Percentiles rank a stretch among this genome's conserved stretches.
Conservation (phyloP, 345 rosid genomes). For the Salix koriyanagi region DNA sequence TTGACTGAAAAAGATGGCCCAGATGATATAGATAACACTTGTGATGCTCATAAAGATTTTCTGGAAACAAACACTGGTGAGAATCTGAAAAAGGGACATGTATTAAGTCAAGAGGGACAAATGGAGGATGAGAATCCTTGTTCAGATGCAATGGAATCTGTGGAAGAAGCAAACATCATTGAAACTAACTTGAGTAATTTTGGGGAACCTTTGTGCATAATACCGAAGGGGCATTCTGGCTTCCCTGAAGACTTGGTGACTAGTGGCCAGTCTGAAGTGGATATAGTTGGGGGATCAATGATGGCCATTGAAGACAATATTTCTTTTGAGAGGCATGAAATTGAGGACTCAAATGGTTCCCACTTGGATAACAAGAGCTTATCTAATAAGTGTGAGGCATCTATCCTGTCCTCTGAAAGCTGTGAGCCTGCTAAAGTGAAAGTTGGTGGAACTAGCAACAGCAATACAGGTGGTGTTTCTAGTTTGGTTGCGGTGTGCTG, state of each 20-base stretch:
- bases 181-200: constrained; percentile 16
- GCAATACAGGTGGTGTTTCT: constrained; percentile 15
- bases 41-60: constrained; percentile 18
- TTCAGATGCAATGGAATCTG: constrained; percentile 18
- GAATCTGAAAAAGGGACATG: constrained; percentile 10
- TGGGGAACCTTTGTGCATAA: constrained; percentile 28
- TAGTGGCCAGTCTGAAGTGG: constrained; percentile 18
- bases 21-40: constrained; percentile 19
- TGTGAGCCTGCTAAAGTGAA: constrained; percentile 20
- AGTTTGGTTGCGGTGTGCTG: constrained; percentile 13
- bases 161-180: constrained; percentile 23
- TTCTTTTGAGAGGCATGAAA: constrained; percentile 17
- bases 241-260: constrained; percentile 20
- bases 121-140: constrained; percentile 14
- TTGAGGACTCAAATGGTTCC: constrained; percentile 18
- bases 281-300: constrained; percentile 10
- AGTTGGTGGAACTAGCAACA: constrained; percentile 17
- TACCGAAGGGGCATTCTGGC: constrained; percentile 28
- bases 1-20: constrained; percentile 27
- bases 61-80: constrained; percentile 20
- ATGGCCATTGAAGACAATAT: constrained; percentile 15
- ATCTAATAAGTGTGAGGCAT: constrained; percentile 24
- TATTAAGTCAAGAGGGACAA: constrained; percentile 19
- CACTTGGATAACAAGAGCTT: constrained; percentile 15
- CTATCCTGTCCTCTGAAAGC: constrained; percentile 24